phyloP scores from a whole-genome alignment of 148 eudicot species.

The Rhododendron mucronatum region DNA sequence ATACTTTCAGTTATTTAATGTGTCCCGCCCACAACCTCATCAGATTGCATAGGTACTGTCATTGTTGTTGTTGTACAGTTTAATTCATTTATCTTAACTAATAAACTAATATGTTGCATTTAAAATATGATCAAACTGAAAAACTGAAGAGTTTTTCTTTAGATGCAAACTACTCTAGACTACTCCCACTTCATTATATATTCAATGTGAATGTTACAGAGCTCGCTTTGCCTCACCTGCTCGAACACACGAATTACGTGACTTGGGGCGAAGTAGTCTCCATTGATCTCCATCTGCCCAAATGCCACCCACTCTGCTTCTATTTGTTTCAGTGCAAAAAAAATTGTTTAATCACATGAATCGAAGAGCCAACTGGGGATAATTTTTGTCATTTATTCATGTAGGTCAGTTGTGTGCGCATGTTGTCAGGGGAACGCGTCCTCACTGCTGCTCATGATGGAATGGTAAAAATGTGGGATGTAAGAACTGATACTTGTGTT shows the following conservation, averaged over 20 bases:
- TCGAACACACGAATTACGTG: not conserved
- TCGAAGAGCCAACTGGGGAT: not conserved
- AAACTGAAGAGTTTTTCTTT: not conserved
- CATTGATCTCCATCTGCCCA: not conserved
- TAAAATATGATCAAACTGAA: not conserved
- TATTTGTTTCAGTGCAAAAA: not conserved
- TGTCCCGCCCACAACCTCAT: not conserved
- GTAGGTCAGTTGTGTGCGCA: slow-evolving; percentile 67
- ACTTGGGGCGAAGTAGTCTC: not conserved
- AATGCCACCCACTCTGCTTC: not conserved
- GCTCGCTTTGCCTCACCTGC: not conserved
- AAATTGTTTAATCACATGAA: not conserved
- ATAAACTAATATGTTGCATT: not conserved
- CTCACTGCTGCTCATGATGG: slow-evolving; percentile 91
- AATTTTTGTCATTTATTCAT: slow-evolving; percentile 2
- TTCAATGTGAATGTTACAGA: not conserved
- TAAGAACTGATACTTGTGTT: slow-evolving; percentile 86
- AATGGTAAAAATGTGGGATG: slow-evolving; percentile 97
- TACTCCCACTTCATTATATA: not conserved
- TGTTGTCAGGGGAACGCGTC: slow-evolving; percentile 97
- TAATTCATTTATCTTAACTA: not conserved
- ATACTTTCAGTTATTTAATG: not conserved
- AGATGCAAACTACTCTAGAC: not conserved
- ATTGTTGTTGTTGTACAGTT: not conserved
- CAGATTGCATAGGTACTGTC: not conserved